Percentiles rank a stretch among this genome's conserved stretches.
These are phyloP conservation scores for Acacia confusa DNA, from an alignment of 306 rosid species.

Conservation along the genomic window DNA sequence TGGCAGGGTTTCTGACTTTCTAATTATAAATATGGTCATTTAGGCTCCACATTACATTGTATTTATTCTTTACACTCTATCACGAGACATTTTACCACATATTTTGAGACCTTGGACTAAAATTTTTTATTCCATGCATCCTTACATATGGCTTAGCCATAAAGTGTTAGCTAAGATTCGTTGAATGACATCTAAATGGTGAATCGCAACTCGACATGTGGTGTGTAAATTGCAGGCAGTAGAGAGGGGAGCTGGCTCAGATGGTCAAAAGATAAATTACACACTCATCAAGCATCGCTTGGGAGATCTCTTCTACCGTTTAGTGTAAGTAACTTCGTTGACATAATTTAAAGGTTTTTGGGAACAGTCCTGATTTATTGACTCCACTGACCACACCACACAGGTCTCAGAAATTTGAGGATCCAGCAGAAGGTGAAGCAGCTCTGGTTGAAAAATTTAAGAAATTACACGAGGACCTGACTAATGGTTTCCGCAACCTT, in stretches of 20 bases:
- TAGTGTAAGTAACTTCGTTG: slow-evolving; percentile 67
- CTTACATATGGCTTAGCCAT: neutral
- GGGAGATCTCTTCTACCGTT: slow-evolving; percentile 97
- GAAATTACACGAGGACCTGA: slow-evolving; percentile 82
- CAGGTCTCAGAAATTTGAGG: slow-evolving; percentile 99
- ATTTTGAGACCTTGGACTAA: neutral
- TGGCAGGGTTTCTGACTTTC: neutral
- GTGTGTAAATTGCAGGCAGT: slow-evolving; percentile 72
- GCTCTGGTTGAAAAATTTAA: slow-evolving; percentile 75
- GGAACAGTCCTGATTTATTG: slow-evolving; percentile 23
- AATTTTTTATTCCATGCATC: neutral
- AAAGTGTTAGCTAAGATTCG: neutral
- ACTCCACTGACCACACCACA: slow-evolving; percentile 23
- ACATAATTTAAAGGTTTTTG: neutral
- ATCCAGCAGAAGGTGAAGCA: slow-evolving; percentile 96
- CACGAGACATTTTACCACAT: neutral
- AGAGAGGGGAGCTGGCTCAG: slow-evolving; percentile 96
- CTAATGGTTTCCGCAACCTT: slow-evolving; percentile 93
- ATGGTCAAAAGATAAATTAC: slow-evolving; percentile 90
- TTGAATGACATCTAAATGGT: neutral
- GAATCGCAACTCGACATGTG: slow-evolving; percentile 8
- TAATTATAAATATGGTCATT: neutral
- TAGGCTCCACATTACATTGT: neutral
- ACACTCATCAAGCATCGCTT: slow-evolving; percentile 86
- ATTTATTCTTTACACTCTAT: neutral